A percentile compares a stretch with the other conserved stretches of the same genome.
Evolutionary conservation across 2,329 filamentous ascomycete species (phyloP).

Genomic region (Nannizziopsis barbatae): DNA sequence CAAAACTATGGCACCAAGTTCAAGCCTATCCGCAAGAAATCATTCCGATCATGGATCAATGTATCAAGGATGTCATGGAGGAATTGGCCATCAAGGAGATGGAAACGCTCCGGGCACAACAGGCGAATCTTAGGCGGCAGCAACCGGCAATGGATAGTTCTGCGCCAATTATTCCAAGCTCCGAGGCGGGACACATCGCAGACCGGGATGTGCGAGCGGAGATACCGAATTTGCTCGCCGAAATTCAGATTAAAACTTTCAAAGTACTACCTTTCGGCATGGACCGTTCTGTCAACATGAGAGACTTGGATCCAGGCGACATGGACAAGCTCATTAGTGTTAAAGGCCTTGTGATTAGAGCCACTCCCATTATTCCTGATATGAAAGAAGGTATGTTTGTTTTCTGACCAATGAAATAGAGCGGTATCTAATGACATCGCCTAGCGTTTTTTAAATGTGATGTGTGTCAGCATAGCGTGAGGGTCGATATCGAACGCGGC

Average conservation of each 20-base stretch:
- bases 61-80: constrained; percentile 83
- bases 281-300: constrained; percentile 76
- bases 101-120: constrained; percentile 52
- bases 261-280: constrained; percentile 82
- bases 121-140: constrained; percentile 35
- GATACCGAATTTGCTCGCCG: constrained; percentile 60
- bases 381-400: constrained; percentile 68
- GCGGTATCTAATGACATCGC: constrained; percentile 12
- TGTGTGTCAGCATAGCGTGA: constrained; percentile 80
- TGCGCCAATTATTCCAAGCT: constrained; percentile 66
- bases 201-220: constrained; percentile 27
- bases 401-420: neutral
- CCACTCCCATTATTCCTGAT: constrained; percentile 91
- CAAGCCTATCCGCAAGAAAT: constrained; percentile 94
- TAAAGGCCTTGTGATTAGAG: constrained; percentile 90
- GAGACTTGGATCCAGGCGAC: constrained; percentile 87
- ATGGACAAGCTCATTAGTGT: constrained; percentile 94
- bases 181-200: constrained; percentile 52
- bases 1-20: constrained; percentile 90
- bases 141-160: constrained; percentile 52
- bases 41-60: constrained; percentile 90
- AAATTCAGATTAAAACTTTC: constrained; percentile 69
- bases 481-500: constrained; percentile 84
- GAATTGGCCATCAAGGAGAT: constrained; percentile 75
- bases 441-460: constrained; percentile 88